These are phyloP conservation scores for Sarocladium brachiariae DNA, from an alignment of 2,329 filamentous ascomycete species.

Conservation along the genomic window DNA sequence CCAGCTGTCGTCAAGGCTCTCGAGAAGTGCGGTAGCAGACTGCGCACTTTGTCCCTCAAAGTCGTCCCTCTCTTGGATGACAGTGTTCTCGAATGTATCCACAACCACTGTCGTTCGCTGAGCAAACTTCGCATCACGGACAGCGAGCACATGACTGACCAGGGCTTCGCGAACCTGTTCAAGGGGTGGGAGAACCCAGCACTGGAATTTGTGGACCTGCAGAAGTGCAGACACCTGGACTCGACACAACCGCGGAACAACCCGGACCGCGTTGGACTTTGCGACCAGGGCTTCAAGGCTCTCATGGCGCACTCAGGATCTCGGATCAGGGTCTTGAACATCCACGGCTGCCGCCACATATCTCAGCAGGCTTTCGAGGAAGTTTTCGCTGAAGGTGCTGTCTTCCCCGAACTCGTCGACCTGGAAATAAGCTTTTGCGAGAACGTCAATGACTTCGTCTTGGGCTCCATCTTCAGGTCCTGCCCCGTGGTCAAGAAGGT, in stretches of 20 bases:
- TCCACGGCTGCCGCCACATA: conserved; percentile 84
- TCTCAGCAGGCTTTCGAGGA: conserved; percentile 63
- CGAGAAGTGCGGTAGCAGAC: conserved; percentile 50
- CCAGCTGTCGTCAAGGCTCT: conserved; percentile 55
- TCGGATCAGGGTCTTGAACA: conserved; percentile 59
- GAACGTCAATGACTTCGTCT: conserved; percentile 56
- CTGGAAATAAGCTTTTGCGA: conserved; percentile 75
- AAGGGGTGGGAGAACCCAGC: conserved; percentile 67
- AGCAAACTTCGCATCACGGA: conserved; percentile 75
- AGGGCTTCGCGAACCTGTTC: conserved; percentile 67
- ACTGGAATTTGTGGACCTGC: conserved; percentile 65
- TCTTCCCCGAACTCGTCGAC: conserved; percentile 61
- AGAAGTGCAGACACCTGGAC: conserved; percentile 71
- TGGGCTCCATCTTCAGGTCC: conserved; percentile 55
- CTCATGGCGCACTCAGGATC: conserved; percentile 78
- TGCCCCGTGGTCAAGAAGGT: conserved; percentile 55
- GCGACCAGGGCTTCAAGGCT: conserved; percentile 66
- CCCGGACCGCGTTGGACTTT: conserved; percentile 62
- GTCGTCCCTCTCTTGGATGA: conserved; percentile 62
- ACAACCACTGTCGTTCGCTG: conserved; percentile 60
- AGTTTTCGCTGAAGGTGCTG: conserved; percentile 55
- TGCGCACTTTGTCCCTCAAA: conserved; percentile 74
- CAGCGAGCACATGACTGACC: conserved; percentile 69
- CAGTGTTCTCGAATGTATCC: conserved; percentile 62
- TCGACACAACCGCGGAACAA: conserved; percentile 60